Percentiles rank a stretch among this genome's conserved stretches.
Evolutionary conservation across 768 basidiomycete genomes (phyloP).

Genomic region (Hysterangium stoloniferum): DNA sequence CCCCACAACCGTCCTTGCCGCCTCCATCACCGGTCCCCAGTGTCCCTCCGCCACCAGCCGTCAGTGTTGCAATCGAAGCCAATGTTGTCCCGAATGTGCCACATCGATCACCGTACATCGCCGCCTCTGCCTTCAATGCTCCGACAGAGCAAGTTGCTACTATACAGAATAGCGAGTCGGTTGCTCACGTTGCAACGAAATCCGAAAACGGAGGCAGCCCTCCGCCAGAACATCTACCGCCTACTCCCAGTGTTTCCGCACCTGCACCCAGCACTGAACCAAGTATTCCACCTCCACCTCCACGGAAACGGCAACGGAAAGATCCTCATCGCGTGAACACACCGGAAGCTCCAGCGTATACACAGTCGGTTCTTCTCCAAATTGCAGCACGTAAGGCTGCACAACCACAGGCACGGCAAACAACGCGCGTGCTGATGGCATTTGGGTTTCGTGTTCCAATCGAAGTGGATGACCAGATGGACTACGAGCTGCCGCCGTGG

Average conservation of each 20-base stretch:
- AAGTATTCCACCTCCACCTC: slow-evolving; percentile 18
- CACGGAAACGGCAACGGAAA: slow-evolving; percentile 24
- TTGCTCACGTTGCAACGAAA: neutral
- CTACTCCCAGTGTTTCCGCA: too few species aligned
- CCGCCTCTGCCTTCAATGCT: too few species aligned
- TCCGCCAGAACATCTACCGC: too few species aligned
- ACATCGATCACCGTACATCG: too few species aligned
- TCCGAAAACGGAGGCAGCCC: too few species aligned
- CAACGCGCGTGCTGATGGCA: slow-evolving; percentile 45
- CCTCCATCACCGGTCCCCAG: neutral
- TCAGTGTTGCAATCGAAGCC: slow-evolving; percentile 4
- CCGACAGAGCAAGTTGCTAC: neutral
- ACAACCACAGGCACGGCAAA: slow-evolving; percentile 38
- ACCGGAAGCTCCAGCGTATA: slow-evolving; percentile 20
- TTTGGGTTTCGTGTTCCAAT: slow-evolving; percentile 54
- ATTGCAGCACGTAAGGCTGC: slow-evolving; percentile 44
- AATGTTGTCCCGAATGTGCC: neutral
- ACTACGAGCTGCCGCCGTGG: slow-evolving; percentile 52
- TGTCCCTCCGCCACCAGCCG: slow-evolving; percentile 1
- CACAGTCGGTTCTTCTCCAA: slow-evolving; percentile 14
- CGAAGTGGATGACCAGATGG: slow-evolving; percentile 35
- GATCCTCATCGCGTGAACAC: slow-evolving; percentile 14
- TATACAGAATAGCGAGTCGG: neutral
- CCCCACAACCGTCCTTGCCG: neutral
- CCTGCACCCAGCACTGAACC: slow-evolving; percentile 9